A percentile compares a stretch with the other conserved stretches of the same genome.
Evolutionary conservation across 257 asterid species (phyloP).

Genomic region (Leptodermis oblonga): DNA sequence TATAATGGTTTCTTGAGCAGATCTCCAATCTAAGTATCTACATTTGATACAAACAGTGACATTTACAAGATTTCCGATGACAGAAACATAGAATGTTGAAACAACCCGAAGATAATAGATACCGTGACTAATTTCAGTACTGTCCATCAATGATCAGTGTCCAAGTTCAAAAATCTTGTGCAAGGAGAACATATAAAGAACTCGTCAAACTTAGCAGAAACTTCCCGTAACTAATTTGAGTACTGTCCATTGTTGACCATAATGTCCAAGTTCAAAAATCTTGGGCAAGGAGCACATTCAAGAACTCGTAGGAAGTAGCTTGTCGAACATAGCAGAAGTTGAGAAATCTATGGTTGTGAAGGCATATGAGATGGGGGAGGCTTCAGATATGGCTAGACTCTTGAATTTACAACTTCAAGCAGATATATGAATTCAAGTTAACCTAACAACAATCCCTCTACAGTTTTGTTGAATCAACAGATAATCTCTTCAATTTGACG

Average conservation of each 20-base stretch:
- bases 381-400: constrained; percentile 82
- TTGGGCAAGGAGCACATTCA: background rate
- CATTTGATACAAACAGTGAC: constrained; percentile 8
- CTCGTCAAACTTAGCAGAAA: too few species aligned
- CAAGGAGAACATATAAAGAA: background rate
- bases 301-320: background rate
- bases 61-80: constrained; percentile 11
- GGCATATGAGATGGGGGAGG: constrained; percentile 97
- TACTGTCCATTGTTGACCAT: background rate
- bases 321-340: constrained; percentile 8
- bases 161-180: constrained; percentile 2
- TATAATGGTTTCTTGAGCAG: too few species aligned
- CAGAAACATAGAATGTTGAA: background rate
- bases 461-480: background rate
- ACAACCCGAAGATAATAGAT: constrained; percentile 1
- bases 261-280: background rate
- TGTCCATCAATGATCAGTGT: too few species aligned
- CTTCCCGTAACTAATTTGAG: too few species aligned
- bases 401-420: too few species aligned
- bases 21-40: background rate
- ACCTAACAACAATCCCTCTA: background rate
- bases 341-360: constrained; percentile 54
- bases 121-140: background rate
- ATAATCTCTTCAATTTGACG: too few species aligned
- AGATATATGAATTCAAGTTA: background rate